Base-by-base conservation (phyloP, 345 rosid species). In the Hevea brasiliensis region DNA sequence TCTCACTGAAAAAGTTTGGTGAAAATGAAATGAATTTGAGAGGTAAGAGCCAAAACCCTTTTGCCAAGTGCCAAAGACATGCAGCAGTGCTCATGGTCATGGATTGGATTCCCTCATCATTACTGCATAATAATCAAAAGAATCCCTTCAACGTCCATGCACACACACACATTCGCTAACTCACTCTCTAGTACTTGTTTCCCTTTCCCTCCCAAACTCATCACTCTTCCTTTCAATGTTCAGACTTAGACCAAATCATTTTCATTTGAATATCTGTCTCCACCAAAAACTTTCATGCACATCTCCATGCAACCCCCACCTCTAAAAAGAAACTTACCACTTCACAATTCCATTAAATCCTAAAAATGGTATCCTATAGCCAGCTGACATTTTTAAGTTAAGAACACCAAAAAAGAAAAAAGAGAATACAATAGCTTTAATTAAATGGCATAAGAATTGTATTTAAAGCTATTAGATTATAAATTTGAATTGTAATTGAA, bases 201-300 rank as follows among this genome's bases (percentile, higher is more conserved):
- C 40, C 21, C 24, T 74, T 75, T 56, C 78, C 75, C 78, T 50
- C 79, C 62, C 48, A 77, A 83, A 74, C 50, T 35, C 41, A 37
- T 29, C 65, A 35, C 57, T 76, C 70, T 65, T 76, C 71, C 27
- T 67, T 72, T 71, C 47, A 72, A 32, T 27, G 70, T 76, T 77
- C 70, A 72, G 82, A 77, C 79, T 77, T 67, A 70, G 82, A 77
- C 79, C 69, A 74, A 85, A 85, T 85, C 80, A 85, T 87, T 85
- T 72, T 2, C 76, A 57, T 84, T 81, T 73, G 91, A 87, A 87
- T 73, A 77, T 77, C 81, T 87, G 91, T 82, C 91, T 56, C 86
- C 79, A 21, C 53, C 0, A 14, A 60, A 51, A 50, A 70, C 67
- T 79, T 74, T 71, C 87, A 80, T 82, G 84, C 85, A 84, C 41